Base-by-base conservation (phyloP, 441 rosid genomes). In the Daphne laureola region DNA sequence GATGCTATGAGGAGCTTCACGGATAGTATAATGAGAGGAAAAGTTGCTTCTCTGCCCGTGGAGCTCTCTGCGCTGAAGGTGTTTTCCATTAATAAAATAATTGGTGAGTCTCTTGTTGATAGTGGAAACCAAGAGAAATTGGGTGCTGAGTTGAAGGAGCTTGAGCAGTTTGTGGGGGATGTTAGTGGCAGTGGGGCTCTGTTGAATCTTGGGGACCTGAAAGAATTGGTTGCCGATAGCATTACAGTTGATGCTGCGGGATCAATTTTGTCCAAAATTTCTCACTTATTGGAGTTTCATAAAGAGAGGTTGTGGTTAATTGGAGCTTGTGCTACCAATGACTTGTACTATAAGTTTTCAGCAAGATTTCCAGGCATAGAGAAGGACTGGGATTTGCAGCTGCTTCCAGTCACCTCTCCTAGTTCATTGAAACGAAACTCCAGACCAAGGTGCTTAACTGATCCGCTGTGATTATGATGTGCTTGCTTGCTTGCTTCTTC, bases 371-470 rank as follows among this genome's bases (percentile, higher is more conserved):
- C 91, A 0, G 59, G 46, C 40, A 50, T 79, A 3, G 95, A 82
- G 49, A 73, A 67, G 62, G 89, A 83, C 5, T 91, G 88, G 98
- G 87, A 86, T 67, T 71, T 88, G 70, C 84, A 84, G 50, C 65
- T 80, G 64, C 69, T 86, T 79, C 90, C 91, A 0, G 73, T 88
- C 42, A 71, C 90, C 51, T 71, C 82, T 8, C 67, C 74, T 50
- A 76, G 71, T 55, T 58, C 85, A 5, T 47, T 54, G 46, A 78
- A 71, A 15, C 72, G 75, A 44, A 60, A 69, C 67, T 70, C 82
- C 40, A 85, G 81, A 69, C 78, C 95, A 45, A 81, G 98, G 96
- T 82, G 40, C 25, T 52, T 57, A 17, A 53, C 51, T 59, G 11
- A 9, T 17, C 36, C 9, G 50, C 43, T 43, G 16, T 12, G 43